Conservation (phyloP, 2,329 filamentous ascomycete genomes). For the Xylariaceae sp. region DNA sequence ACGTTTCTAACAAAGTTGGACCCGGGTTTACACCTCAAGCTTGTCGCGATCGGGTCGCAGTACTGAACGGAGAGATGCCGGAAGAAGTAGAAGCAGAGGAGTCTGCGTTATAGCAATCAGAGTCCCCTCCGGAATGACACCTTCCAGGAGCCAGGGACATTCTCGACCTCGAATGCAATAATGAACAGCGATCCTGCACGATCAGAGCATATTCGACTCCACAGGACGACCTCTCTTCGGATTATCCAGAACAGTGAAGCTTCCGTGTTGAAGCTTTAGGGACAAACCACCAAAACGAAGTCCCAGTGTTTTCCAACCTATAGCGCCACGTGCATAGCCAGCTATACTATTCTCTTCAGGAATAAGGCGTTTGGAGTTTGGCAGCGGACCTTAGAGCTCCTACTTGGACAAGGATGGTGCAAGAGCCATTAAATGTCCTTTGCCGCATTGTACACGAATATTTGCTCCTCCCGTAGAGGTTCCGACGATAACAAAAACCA, state of each 20-base stretch:
- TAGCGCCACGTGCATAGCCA: no score
- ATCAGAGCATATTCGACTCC: no score
- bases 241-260: no score
- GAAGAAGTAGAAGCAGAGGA: conserved; percentile 29
- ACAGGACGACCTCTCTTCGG: no score
- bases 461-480: conserved; percentile 22
- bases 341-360: conserved; percentile 12
- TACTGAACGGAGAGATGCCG: conserved; percentile 48
- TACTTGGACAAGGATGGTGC: conserved; percentile 21
- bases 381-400: conserved; percentile 13
- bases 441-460: conserved; percentile 16
- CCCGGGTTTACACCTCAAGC: conserved; percentile 83
- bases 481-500: conserved; percentile 25
- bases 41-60: conserved; percentile 74
- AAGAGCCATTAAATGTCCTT: conserved; percentile 24
- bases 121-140: conserved; percentile 47
- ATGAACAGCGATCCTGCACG: no score
- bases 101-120: conserved; percentile 53
- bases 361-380: conserved; percentile 20
- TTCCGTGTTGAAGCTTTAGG: no score
- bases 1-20: conserved; percentile 86
- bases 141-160: conserved; percentile 46
- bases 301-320: no score
- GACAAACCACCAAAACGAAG: no score
- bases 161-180: no score